Evolutionary conservation across 768 basidiomycete genomes (phyloP).

Genomic region (Macrolepiota dolichaula): DNA sequence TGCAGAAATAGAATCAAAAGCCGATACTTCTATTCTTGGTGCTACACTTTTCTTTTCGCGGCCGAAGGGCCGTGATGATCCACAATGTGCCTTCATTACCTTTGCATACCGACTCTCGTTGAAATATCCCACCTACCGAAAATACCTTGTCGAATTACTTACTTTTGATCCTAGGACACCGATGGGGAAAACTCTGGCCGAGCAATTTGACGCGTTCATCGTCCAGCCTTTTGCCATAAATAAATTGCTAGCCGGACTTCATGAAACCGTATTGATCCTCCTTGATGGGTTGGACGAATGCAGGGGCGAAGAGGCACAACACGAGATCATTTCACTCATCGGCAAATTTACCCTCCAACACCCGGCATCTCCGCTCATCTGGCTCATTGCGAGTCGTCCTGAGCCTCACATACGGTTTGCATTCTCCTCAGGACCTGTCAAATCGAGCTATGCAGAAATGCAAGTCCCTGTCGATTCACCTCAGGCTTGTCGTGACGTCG

Average conservation of each 20-base stretch:
- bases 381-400: slow-evolving; percentile 25
- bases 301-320: slow-evolving; percentile 8
- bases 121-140: neutral
- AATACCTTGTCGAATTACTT: slow-evolving; percentile 8
- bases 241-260: neutral
- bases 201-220: slow-evolving; percentile 16
- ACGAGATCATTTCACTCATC: slow-evolving; percentile 14
- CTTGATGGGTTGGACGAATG: slow-evolving; percentile 28
- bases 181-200: slow-evolving; percentile 2
- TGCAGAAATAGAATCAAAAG: neutral
- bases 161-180: neutral
- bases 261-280: slow-evolving; percentile 5
- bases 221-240: slow-evolving; percentile 9
- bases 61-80: neutral
- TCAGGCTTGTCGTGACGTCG: slow-evolving; percentile 16
- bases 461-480: slow-evolving; percentile 6
- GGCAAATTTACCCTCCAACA: neutral
- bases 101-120: slow-evolving; percentile 20
- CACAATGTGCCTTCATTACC: slow-evolving; percentile 2
- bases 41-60: slow-evolving; percentile 1
- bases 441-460: neutral
- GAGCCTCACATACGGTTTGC: slow-evolving; percentile 19
- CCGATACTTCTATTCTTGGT: neutral
- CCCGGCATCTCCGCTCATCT: slow-evolving; percentile 15
- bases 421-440: neutral